Base-by-base conservation (phyloP, 106 monocot genomes). In the Chionographis japonica region DNA sequence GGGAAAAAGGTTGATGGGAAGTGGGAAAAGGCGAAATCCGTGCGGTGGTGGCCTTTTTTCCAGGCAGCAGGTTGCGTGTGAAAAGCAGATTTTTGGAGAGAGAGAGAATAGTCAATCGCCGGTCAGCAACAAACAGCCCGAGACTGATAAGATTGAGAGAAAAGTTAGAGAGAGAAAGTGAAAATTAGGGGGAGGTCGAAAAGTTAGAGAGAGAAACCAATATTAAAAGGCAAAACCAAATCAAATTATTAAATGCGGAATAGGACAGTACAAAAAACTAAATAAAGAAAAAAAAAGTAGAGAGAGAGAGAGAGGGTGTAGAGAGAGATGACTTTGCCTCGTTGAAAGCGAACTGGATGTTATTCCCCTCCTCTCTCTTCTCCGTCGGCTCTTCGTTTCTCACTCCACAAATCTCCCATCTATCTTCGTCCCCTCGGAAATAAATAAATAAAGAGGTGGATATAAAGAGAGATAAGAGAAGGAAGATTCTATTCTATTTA, bases 11-110 rank as follows among this genome's bases (percentile, higher is more conserved):
- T 5, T n/a, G 39, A 13, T 58, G 58, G 50, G 59, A 61, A 61
- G 71, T 50, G 61, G 61, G 61, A 71, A 62, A 72, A 72, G 71
- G 71, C 16, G 4, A 72, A 59, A 72, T 72, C 71, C 59, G 71
- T 27, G 27, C 27, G 27, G 27, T 27, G 27, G 27, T 27, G 27
- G 27, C 27, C 27, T 27, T 27, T 27, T 68, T 70, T 43, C 58
- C 40, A 58, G 69, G 55, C 69, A 50, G 15, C 27, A 27, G 58
- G 69, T 70, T 70, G 19, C 70, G 70, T 70, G 56, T 57, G 56
- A 69, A 69, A 69, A 69, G 69, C 38, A 69, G 38, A 68, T 57
- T 8, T 56, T 69, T 41, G 41, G 55, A 55, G 51, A 55, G 68
- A 68, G 68, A 54, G 20, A 37, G 19, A 68, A 36, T 36, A 54